These are phyloP conservation scores for Juglanconis oblonga DNA, from an alignment of 2,329 filamentous ascomycete genomes.

Conservation along the genomic window DNA sequence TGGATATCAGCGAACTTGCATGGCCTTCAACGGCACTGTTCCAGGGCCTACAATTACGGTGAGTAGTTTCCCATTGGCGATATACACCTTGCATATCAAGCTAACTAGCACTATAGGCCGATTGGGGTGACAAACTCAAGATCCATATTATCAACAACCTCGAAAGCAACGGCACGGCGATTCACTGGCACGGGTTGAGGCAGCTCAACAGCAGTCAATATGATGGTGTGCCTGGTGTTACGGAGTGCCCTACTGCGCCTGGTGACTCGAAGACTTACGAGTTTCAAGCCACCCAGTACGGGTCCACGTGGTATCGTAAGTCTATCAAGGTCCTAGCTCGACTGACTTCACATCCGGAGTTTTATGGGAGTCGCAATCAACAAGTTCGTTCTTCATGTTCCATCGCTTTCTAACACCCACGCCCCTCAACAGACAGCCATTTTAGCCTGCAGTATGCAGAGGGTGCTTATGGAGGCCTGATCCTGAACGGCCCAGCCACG, in stretches of 20 bases:
- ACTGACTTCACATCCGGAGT: too few relatives aligned
- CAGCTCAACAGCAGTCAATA: neutral
- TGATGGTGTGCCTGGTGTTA: slow-evolving; percentile 29
- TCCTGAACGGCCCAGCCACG: slow-evolving; percentile 41
- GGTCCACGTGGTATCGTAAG: slow-evolving; percentile 32
- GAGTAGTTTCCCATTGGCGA: neutral
- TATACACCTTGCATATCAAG: neutral
- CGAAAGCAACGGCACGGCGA: slow-evolving; percentile 35
- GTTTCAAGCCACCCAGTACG: slow-evolving; percentile 35
- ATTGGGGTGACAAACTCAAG: slow-evolving; percentile 43
- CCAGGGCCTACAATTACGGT: slow-evolving; percentile 28
- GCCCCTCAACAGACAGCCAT: too few relatives aligned
- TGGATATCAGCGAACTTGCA: slow-evolving; percentile 23
- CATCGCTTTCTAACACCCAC: too few relatives aligned
- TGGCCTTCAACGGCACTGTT: slow-evolving; percentile 30
- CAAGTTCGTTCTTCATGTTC: slow-evolving; percentile 16
- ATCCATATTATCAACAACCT: slow-evolving; percentile 61
- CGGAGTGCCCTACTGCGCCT: slow-evolving; percentile 40
- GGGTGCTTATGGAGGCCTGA: slow-evolving; percentile 47
- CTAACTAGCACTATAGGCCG: slow-evolving; percentile 23
- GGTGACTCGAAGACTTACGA: slow-evolving; percentile 32
- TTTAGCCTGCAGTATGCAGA: slow-evolving; percentile 46
- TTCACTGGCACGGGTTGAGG: slow-evolving; percentile 9
- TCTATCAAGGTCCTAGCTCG: too few relatives aligned
- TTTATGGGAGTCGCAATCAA: neutral